Evolutionary conservation across 306 rosid species (phyloP).

Genomic region (Trichosanthes cucumerina): DNA sequence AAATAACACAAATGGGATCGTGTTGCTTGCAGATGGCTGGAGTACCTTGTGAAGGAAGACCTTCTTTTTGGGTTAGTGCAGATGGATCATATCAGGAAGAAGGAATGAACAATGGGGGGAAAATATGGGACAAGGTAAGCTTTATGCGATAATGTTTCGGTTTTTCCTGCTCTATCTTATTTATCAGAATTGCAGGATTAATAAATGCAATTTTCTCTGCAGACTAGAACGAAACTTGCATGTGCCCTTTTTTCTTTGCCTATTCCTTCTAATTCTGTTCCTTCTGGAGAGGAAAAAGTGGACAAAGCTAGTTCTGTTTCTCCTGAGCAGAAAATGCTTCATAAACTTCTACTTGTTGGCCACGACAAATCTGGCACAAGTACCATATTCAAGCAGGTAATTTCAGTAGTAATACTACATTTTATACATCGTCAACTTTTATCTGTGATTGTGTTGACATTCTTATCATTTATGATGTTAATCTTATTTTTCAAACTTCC

Average conservation of each 20-base stretch:
- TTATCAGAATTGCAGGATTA: not conserved
- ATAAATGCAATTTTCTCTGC: conserved; percentile 4
- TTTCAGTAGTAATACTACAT: not conserved
- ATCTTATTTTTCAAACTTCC: not conserved
- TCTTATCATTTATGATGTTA: not conserved
- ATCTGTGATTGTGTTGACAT: not conserved
- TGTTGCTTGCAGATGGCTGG: conserved; percentile 40
- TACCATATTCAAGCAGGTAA: conserved; percentile 74
- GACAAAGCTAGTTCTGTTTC: not conserved
- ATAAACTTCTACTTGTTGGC: conserved; percentile 57
- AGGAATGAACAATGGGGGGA: conserved; percentile 56
- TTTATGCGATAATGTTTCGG: conserved; percentile 6
- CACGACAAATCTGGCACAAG: conserved; percentile 59
- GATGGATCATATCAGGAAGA: conserved; percentile 75
- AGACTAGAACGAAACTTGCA: conserved; percentile 40
- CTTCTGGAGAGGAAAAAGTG: conserved; percentile 11
- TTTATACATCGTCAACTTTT: not conserved
- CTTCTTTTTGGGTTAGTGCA: conserved; percentile 52
- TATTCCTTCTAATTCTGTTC: conserved; percentile 26
- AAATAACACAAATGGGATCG: not conserved
- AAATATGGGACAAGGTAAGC: conserved; percentile 63
- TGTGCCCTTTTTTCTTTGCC: conserved; percentile 48
- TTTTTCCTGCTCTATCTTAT: conserved; percentile 11
- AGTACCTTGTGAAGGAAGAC: conserved; percentile 61
- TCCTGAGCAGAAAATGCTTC: conserved; percentile 19